Evolutionary conservation across 164 flowering plant species (phyloP).

Genomic region (Tetracentron sinense): DNA sequence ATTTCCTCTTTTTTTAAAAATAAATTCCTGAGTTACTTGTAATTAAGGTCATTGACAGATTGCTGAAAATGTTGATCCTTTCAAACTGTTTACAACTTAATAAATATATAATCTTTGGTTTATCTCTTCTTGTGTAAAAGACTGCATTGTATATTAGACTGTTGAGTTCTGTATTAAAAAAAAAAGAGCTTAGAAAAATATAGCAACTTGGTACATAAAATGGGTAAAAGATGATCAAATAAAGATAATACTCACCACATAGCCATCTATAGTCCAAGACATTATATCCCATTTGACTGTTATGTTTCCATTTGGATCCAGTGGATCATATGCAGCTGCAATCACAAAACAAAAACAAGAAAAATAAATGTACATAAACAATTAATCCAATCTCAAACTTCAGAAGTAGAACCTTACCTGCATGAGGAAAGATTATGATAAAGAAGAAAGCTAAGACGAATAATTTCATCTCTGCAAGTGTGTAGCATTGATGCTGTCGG

Average conservation of each 20-base stretch:
- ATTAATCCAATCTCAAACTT: background rate
- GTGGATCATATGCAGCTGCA: constrained; percentile 48
- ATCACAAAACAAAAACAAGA: constrained; percentile 1
- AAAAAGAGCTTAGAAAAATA: too few species aligned
- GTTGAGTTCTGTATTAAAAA: too few species aligned
- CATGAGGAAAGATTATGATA: constrained; percentile 24
- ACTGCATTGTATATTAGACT: too few species aligned
- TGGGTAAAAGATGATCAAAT: background rate
- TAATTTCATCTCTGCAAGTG: constrained; percentile 26
- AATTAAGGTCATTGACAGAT: too few species aligned
- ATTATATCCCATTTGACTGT: constrained; percentile 60
- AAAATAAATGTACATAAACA: background rate
- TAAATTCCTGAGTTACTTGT: too few species aligned
- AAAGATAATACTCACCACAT: constrained; percentile 38
- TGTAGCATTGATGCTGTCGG: background rate
- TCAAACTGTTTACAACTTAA: too few species aligned
- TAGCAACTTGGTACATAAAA: too few species aligned
- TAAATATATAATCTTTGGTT: too few species aligned
- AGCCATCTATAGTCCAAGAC: constrained; percentile 64
- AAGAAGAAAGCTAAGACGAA: constrained; percentile 20
- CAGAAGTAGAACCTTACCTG: constrained; percentile 30
- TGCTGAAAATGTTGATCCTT: too few species aligned
- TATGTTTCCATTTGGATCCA: constrained; percentile 59
- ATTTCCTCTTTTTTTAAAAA: too few species aligned
- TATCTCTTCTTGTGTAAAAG: too few species aligned